Evolutionary conservation across 345 rosid genomes (phyloP), one percentile per base, ranked within the genome.

Genomic region (Hirschfeldia incana): DNA sequence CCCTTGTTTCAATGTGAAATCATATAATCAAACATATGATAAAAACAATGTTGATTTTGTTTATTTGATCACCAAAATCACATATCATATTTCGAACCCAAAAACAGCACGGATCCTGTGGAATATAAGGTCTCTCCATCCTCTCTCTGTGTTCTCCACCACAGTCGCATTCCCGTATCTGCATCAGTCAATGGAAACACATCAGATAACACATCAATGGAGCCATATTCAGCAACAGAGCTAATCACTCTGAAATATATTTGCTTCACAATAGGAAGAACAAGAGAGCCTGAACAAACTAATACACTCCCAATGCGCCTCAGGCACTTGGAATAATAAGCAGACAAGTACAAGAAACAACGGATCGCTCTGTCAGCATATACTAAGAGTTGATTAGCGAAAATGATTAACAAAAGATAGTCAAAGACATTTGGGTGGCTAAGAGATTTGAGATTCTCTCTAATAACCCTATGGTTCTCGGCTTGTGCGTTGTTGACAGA

Each of bases 91-190:
- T 74, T 90, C 98, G 84, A 92, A 95, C 73, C 98, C 97, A 60
- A 95, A 92, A 70, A 90, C 92, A 4, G 98, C 94, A 6, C 97
- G 89, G 76, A 95, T 91, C 88, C 82, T 90, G 29, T 95, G 85
- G 86, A 95, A 90, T 37, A 93, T 95, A 37, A 89, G 92, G 81
- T 91, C 94, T 66, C 94, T 85, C 99, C 99, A 93, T 73, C 99
- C 98, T 83, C 97, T 89, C 89, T 95, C 94, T 0, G 98, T 95
- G 86, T 93, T 95, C 80, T 91, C 98, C 83, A 83, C 97, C 74
- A 95, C 97, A 27, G 97, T 95, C 0, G 94, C 88, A 84, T 95
- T 95, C 58, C 97, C 99, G 72, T 91, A 95, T 80, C 99, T 95
- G 87, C 87, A 85, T 2, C n/a, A 72, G 30, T n/a, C 34, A 78